A percentile compares a stretch with the other conserved stretches of the same genome.
Evolutionary conservation across 2,329 filamentous ascomycete genomes (phyloP).

Genomic region (Leptographium flavum): DNA sequence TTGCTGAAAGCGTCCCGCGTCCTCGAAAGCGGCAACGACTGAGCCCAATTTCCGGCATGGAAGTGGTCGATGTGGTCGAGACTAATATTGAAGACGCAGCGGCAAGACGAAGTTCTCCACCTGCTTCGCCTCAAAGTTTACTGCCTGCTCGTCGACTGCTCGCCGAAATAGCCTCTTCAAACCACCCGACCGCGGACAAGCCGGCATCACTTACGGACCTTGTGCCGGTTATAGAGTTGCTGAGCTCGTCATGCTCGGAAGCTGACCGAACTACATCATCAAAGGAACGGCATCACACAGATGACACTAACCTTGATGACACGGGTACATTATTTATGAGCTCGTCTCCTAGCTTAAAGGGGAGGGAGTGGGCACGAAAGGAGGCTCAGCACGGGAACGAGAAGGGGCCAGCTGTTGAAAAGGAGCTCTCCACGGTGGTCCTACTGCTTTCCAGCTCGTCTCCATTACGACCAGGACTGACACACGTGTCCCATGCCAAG

Average conservation of each 20-base stretch:
- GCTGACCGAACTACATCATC: neutral
- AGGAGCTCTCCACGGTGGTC: neutral
- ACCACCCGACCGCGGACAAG: too few species aligned
- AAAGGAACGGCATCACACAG: neutral
- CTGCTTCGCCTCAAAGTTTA: neutral
- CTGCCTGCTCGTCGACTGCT: neutral
- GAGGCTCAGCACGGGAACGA: neutral
- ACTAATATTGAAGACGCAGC: neutral
- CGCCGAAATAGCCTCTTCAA: neutral
- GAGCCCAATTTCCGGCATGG: neutral
- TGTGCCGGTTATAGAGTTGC: slow-evolving; percentile 5
- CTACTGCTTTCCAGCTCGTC: slow-evolving; percentile 2
- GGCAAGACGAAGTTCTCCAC: neutral
- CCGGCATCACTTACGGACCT: neutral
- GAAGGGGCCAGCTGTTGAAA: neutral
- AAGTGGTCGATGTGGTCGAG: neutral
- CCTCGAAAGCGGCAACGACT: neutral
- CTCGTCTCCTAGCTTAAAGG: neutral
- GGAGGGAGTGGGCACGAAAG: neutral
- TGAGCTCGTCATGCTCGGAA: slow-evolving; percentile 6
- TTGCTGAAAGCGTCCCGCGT: neutral
- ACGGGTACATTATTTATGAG: neutral
- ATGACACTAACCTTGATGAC: neutral
- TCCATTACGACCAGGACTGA: neutral
- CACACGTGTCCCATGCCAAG: neutral